These are phyloP conservation scores for Calcarisporium arbuscula DNA, from an alignment of 2,329 filamentous ascomycete genomes.

Conservation along the genomic window DNA sequence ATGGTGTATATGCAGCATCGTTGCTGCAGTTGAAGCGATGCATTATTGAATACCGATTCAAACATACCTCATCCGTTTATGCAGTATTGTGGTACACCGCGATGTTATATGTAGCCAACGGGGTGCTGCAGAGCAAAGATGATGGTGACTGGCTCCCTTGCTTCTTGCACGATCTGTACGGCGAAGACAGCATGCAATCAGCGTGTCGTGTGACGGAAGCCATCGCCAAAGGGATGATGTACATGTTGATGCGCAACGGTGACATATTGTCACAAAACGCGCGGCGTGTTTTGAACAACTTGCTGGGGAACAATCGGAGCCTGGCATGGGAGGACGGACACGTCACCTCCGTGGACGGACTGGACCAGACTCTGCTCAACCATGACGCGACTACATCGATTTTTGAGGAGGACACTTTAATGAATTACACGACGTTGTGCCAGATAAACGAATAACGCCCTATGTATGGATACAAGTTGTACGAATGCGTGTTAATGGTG, in stretches of 20 bases:
- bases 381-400: too few relatives aligned
- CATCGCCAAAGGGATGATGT: conserved; percentile 26
- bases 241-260: conserved; percentile 27
- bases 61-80: conserved; percentile 24
- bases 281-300: conserved; percentile 17
- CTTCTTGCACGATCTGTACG: conserved; percentile 30
- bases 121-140: conserved; percentile 21
- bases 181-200: conserved; percentile 27
- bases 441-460: too few relatives aligned
- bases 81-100: conserved; percentile 35
- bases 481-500: too few relatives aligned
- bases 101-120: conserved; percentile 32
- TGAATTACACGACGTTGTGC: too few relatives aligned
- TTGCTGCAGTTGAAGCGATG: conserved; percentile 31
- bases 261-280: conserved; percentile 23
- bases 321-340: too few relatives aligned
- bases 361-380: too few relatives aligned
- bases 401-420: too few relatives aligned
- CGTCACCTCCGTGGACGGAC: too few relatives aligned
- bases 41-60: conserved; percentile 27
- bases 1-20: conserved; percentile 26
- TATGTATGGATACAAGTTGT: too few relatives aligned
- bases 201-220: conserved; percentile 29
- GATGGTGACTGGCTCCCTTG: conserved; percentile 27
- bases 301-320: conserved; percentile 15